Evolutionary conservation across 352 stramenopile species (phyloP).

Genomic region (Phytophthora podocarpi): DNA sequence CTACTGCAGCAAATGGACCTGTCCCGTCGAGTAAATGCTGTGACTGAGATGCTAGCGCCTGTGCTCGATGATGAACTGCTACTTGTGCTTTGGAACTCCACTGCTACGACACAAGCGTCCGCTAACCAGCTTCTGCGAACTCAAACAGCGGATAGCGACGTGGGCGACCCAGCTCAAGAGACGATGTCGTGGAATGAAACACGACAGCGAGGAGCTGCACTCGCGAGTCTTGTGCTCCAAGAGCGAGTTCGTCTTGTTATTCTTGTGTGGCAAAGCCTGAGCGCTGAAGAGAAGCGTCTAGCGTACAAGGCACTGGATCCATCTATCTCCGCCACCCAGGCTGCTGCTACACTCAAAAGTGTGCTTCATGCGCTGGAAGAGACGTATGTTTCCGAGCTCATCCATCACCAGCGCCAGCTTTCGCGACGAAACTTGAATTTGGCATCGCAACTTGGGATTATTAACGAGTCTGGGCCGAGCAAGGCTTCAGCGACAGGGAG

Average conservation of each 20-base stretch:
- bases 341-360: slow-evolving; percentile 35
- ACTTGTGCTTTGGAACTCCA: slow-evolving; percentile 67
- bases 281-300: slow-evolving; percentile 51
- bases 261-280: slow-evolving; percentile 56
- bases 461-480: slow-evolving; percentile 10
- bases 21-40: slow-evolving; percentile 25
- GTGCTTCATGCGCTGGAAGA: slow-evolving; percentile 62
- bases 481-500: neutral
- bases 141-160: neutral
- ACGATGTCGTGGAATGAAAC: slow-evolving; percentile 33
- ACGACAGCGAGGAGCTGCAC: slow-evolving; percentile 41
- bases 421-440: slow-evolving; percentile 33
- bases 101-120: slow-evolving; percentile 39
- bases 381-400: slow-evolving; percentile 66
- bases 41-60: slow-evolving; percentile 52
- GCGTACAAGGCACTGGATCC: slow-evolving; percentile 41
- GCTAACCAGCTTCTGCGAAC: slow-evolving; percentile 11
- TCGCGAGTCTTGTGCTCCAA: slow-evolving; percentile 59
- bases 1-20: slow-evolving; percentile 46
- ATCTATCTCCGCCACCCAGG: slow-evolving; percentile 10
- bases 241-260: slow-evolving; percentile 66
- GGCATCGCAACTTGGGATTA: slow-evolving; percentile 18
- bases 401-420: slow-evolving; percentile 48
- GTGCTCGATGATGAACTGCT: slow-evolving; percentile 66
- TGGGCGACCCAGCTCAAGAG: neutral